Percentiles rank a stretch among this genome's conserved stretches.
Evolutionary conservation across 169 alveolate species (phyloP).

Genomic region (Pseudocohnilembus persalinus): DNA sequence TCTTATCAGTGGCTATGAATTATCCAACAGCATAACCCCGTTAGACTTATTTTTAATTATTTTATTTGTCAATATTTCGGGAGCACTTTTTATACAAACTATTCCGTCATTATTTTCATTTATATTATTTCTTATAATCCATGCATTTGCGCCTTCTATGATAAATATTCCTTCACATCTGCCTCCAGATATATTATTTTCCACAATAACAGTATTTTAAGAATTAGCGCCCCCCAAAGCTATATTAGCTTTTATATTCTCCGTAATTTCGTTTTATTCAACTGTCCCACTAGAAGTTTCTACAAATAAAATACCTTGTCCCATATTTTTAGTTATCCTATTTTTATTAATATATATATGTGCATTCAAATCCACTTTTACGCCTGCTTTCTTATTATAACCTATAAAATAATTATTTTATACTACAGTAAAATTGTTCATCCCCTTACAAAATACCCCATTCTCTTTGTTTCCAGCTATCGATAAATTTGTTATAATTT

Average conservation of each 20-base stretch:
- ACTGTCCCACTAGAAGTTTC: slow-evolving; percentile 76
- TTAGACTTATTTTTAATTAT: slow-evolving; percentile 56
- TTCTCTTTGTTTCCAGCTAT: slow-evolving; percentile 62
- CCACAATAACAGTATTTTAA: slow-evolving; percentile 62
- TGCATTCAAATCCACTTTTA: slow-evolving; percentile 72
- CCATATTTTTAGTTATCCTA: slow-evolving; percentile 65
- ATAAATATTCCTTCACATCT: slow-evolving; percentile 84
- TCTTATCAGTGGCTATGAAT: slow-evolving; percentile 43
- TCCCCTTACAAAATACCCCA: slow-evolving; percentile 68
- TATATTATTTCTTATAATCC: slow-evolving; percentile 69
- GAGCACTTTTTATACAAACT: slow-evolving; percentile 45
- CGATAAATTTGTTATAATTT: slow-evolving; percentile 47
- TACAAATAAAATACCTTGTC: slow-evolving; percentile 76
- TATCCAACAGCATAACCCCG: slow-evolving; percentile 50
- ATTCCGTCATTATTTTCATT: slow-evolving; percentile 85
- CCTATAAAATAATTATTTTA: slow-evolving; percentile 60
- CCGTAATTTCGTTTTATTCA: slow-evolving; percentile 73
- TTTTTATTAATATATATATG: slow-evolving; percentile 60
- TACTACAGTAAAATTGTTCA: slow-evolving; percentile 63
- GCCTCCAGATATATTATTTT: slow-evolving; percentile 70
- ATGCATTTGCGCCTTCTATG: slow-evolving; percentile 72
- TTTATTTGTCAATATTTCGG: slow-evolving; percentile 40
- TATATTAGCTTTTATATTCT: slow-evolving; percentile 81
- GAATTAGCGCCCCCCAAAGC: slow-evolving; percentile 85
- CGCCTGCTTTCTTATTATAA: slow-evolving; percentile 76